phyloP scores from a whole-genome alignment of 1,139 yeast genomes.

The Blastobotrys raffinosifermentans region DNA sequence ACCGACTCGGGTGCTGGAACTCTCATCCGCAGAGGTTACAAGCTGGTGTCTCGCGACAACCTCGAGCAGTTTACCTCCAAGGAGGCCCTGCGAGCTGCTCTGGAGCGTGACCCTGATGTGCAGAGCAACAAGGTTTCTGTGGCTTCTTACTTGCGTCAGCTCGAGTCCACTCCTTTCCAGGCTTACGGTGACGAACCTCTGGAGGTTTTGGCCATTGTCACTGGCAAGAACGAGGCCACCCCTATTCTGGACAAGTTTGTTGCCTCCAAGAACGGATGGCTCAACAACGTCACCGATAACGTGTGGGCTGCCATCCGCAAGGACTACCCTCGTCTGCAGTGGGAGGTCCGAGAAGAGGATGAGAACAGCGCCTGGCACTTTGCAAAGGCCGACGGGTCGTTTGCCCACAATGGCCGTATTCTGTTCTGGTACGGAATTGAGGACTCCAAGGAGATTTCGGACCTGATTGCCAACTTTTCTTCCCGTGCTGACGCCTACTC shows the following conservation, averaged over 20 bases:
- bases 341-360: conserved; percentile 90
- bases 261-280: conserved; percentile 90
- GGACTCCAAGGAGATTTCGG: conserved; percentile 55
- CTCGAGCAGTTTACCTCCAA: conserved; percentile 66
- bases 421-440: conserved; percentile 92
- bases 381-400: conserved; percentile 89
- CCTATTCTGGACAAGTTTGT: conserved; percentile 84
- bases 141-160: conserved; percentile 71
- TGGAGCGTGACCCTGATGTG: conserved; percentile 72
- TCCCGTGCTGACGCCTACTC: conserved; percentile 19
- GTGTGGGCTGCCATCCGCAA: conserved; percentile 77
- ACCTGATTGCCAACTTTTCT: conserved; percentile 57
- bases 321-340: conserved; percentile 67
- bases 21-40: conserved; percentile 93
- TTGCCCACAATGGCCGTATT: conserved; percentile 80
- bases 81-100: conserved; percentile 69
- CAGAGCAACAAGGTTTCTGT: conserved; percentile 66
- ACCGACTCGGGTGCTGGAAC: conserved; percentile 99
- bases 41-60: conserved; percentile 61
- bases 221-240: conserved; percentile 38
- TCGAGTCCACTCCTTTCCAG: conserved; percentile 58
- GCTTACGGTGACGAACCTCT: conserved; percentile 94
- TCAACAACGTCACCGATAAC: conserved; percentile 93
- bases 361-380: conserved; percentile 90
- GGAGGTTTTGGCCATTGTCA: conserved; percentile 86